A percentile compares a stretch with the other conserved stretches of the same genome.
phyloP scores from a whole-genome alignment of 371 early-diverging fungal species.

The Actinomucor elegans region DNA sequence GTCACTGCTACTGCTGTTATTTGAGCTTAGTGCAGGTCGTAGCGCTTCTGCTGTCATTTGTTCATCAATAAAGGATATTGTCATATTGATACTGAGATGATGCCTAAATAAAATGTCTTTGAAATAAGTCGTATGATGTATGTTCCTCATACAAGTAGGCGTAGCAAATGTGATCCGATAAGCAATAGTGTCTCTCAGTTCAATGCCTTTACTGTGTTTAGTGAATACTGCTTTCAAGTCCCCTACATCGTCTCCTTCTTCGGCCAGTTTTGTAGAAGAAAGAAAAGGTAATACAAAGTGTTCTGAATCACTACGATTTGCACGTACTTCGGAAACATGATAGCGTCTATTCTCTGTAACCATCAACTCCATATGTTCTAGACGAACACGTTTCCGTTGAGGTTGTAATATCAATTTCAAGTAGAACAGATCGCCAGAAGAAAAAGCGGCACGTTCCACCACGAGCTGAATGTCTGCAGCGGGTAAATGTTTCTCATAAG shows the following conservation, averaged over 20 bases:
- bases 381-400: constrained; percentile 28
- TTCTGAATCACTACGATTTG: constrained; percentile 24
- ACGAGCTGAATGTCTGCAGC: constrained; percentile 27
- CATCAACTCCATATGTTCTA: constrained; percentile 30
- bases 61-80: constrained; percentile 27
- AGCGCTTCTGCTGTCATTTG: neutral
- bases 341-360: constrained; percentile 27
- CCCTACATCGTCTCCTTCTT: constrained; percentile 7
- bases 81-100: constrained; percentile 27
- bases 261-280: constrained; percentile 13
- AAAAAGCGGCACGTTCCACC: constrained; percentile 34
- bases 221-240: constrained; percentile 22
- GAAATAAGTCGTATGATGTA: constrained; percentile 38
- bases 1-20: constrained; percentile 15
- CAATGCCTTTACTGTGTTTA: constrained; percentile 20
- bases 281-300: constrained; percentile 21
- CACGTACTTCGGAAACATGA: constrained; percentile 22
- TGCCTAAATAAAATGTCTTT: constrained; percentile 32
- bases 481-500: constrained; percentile 34
- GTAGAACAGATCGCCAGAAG: constrained; percentile 35
- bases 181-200: constrained; percentile 26
- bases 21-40: constrained; percentile 2
- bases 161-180: constrained; percentile 34
- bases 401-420: constrained; percentile 27
- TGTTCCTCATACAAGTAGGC: constrained; percentile 31